Evolutionary conservation across 257 asterid genomes (phyloP), one percentile per base, ranked within the genome.

Genomic region (Mitragyna speciosa): DNA sequence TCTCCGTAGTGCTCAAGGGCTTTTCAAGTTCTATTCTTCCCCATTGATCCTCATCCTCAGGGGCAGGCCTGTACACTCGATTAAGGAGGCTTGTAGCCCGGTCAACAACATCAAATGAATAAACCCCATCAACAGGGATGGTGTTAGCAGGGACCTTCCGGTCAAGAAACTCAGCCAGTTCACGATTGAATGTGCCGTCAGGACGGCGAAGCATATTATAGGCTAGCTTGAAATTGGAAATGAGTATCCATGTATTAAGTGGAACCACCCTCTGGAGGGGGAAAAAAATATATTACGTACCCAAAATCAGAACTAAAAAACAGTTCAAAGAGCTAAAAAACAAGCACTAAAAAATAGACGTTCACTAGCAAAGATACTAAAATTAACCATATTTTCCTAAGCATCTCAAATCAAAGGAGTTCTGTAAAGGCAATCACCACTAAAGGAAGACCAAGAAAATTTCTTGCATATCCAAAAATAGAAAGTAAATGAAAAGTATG

Each of bases 191-290:
- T 41, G 90, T 83, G 72, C 89, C 90, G 74, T 87, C 90, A 10
- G 87, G 80, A 48, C 86, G 88, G 63, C 90, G 87, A 41, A 87
- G 86, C 81, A 87, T 83, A 56, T 85, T 87, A 81, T 87, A 87
- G 5, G 90, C 82, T 16, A 87, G 76, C 87, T 85, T 87, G 87
- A 87, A 85, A 73, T 85, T 79, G 71, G 90, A 87, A 56, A 87
- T 87, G 68, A 87, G 89, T 54, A 87, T 80, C 89, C 89, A 83
- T 43, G 90, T 87, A 26, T 85, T 87, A 26, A 87, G 86, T 16
- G 90, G 90, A 82, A 87, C 90, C 79, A 85, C 84, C 70, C 84
- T 85, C 90, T 87, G 85, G 63, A 81, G 48, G n/a, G n/a, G n/a
- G n/a, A n/a, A n/a, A 72, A 59, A 49, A 41, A 67, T 22, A 61